These are phyloP conservation scores for Leucocoprinus sp. DNA, from an alignment of 768 basidiomycete genomes.

Conservation along the genomic window DNA sequence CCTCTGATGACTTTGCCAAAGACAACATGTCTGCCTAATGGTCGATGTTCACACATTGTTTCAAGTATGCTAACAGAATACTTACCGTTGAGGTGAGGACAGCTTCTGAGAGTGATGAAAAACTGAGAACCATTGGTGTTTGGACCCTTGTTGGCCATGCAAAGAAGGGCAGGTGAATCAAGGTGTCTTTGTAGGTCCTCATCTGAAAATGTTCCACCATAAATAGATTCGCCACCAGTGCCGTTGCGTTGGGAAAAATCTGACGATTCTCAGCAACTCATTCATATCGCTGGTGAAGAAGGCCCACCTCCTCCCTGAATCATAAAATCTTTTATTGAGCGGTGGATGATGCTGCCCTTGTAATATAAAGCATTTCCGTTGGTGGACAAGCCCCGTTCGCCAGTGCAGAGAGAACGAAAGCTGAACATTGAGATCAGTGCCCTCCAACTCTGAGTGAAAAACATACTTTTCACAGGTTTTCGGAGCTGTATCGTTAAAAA, in stretches of 20 bases:
- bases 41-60: not conserved
- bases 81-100: constrained; percentile 67
- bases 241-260: constrained; percentile 80
- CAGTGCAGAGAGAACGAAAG: constrained; percentile 82
- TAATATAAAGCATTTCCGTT: constrained; percentile 72
- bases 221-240: constrained; percentile 76
- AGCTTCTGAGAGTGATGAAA: constrained; percentile 73
- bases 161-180: constrained; percentile 67
- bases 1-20: constrained; percentile 52
- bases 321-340: constrained; percentile 76
- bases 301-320: constrained; percentile 67
- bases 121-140: constrained; percentile 85
- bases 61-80: constrained; percentile 16
- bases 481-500: constrained; percentile 65
- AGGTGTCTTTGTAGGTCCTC: constrained; percentile 62
- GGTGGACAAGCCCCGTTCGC: constrained; percentile 69
- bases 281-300: not conserved
- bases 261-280: constrained; percentile 14
- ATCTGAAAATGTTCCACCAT: constrained; percentile 67
- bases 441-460: not conserved
- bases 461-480: constrained; percentile 78
- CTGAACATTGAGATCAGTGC: constrained; percentile 27
- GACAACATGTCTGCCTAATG: constrained; percentile 42
- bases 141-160: constrained; percentile 86
- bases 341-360: constrained; percentile 71